Conservation (phyloP, 2,329 filamentous ascomycete genomes). For the Scopulariopsis brevicaulis region DNA sequence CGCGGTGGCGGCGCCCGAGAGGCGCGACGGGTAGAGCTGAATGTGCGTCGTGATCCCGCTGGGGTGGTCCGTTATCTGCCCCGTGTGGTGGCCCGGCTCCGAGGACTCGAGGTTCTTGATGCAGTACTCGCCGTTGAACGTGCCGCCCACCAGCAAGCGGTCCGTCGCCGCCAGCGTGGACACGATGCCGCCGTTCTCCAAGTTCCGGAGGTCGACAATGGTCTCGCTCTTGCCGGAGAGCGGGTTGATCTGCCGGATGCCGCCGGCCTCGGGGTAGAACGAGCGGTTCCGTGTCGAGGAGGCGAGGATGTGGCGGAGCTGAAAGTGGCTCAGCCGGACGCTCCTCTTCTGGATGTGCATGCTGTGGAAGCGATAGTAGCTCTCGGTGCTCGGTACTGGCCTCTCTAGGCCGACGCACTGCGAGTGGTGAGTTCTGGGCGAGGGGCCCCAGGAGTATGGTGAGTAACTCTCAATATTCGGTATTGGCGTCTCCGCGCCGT, state of each 20-base stretch:
- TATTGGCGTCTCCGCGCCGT: background rate
- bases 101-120: conserved; percentile 32
- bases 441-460: too few relatives aligned
- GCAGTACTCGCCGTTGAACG: conserved; percentile 44
- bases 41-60: conserved; percentile 57
- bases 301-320: conserved; percentile 51
- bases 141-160: conserved; percentile 46
- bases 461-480: conserved; percentile 34
- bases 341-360: conserved; percentile 40
- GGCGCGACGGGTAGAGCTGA: conserved; percentile 42
- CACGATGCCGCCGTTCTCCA: conserved; percentile 24
- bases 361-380: conserved; percentile 45
- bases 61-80: conserved; percentile 31
- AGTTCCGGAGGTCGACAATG: conserved; percentile 30
- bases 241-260: conserved; percentile 41
- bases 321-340: conserved; percentile 51
- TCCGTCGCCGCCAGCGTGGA: conserved; percentile 40
- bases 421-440: background rate
- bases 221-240: conserved; percentile 30
- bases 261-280: conserved; percentile 42
- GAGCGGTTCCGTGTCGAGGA: conserved; percentile 41
- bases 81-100: conserved; percentile 23
- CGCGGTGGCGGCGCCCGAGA: conserved; percentile 38
- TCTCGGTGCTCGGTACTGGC: conserved; percentile 25
- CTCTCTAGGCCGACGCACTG: conserved; percentile 4